Base-by-base conservation (phyloP, 768 basidiomycete species). In the Lepiota brunneoincarnata region DNA sequence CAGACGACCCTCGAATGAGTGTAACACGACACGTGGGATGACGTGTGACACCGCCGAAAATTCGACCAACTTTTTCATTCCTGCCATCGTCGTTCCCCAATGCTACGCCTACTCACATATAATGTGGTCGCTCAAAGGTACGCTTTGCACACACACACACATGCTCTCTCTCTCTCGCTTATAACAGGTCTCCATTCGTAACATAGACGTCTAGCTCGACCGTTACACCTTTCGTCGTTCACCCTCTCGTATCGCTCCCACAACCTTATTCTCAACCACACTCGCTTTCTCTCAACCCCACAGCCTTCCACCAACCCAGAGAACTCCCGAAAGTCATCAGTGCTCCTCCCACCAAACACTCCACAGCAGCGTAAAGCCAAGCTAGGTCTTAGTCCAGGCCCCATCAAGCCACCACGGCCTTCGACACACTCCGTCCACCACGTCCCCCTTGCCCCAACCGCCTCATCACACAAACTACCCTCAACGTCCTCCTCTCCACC, bases 351-450 rank as follows among this genome's bases (percentile, higher is more conserved):
- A 38, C 56, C 31, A 48, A 50, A 35, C 61, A 64, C 38, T 62
- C 69, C 48, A 49, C 70, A 37, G 5, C 77, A 72, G 53, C 67
- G 67, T 48, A 76, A 86, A 65, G 66, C 62, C 36, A 75, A 82
- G 65, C 69, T 87, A 46, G 83, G 86, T 55, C 71, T 88, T 14
- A 79, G 82, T 20, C 88, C 88, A 1, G 82, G 72, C 1, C 88
- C 87, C 23, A 69, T 86, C 57, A 75, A 72, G 59, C 65, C 61
- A 3, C 49, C 71, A 18, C 18, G 64, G 55, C 34, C 65, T 61
- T 49, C 55, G 2, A 50, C 63, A 38, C 43, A 71, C 36, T 45
- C 51, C 4, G 14, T 35, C 46, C 46, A 58, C 39, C 56, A 64
- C 57, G 51, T 61, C 26, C 58, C 67, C 44, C 55, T 59, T 28